A percentile compares a stretch with the other conserved stretches of the same genome.
Conservation (phyloP, 495 filamentous ascomycete species). For the Pyronema omphalodes region DNA sequence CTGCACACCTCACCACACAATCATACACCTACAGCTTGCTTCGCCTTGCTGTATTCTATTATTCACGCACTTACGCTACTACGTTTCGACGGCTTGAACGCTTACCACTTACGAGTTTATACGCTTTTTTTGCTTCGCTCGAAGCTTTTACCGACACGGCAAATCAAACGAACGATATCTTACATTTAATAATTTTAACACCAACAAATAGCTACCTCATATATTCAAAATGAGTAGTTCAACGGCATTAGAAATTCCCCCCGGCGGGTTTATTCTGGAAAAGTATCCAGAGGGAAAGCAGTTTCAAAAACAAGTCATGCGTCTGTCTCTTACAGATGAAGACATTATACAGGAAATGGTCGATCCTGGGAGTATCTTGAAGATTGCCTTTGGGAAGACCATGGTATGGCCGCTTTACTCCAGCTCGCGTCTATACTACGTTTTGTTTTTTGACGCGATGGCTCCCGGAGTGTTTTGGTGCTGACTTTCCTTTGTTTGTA, state of each 20-base stretch:
- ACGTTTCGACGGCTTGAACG: too few relatives aligned
- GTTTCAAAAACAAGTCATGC: constrained; percentile 33
- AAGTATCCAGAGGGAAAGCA: not conserved
- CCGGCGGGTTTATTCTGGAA: not conserved
- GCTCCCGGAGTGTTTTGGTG: too few relatives aligned
- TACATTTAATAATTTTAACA: not conserved
- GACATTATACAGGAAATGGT: constrained; percentile 35
- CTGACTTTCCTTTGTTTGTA: too few relatives aligned
- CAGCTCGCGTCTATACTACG: too few relatives aligned
- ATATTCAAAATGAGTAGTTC: not conserved
- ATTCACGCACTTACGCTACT: too few relatives aligned
- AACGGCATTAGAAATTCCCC: not conserved
- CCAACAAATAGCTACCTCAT: not conserved
- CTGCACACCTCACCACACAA: too few relatives aligned
- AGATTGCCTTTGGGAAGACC: constrained; percentile 29
- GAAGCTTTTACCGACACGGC: too few relatives aligned
- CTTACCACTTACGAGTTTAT: too few relatives aligned
- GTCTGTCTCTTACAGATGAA: constrained; percentile 35
- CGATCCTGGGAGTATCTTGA: constrained; percentile 30
- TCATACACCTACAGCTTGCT: too few relatives aligned
- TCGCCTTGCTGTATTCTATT: too few relatives aligned
- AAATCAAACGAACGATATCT: not conserved
- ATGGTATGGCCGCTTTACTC: constrained; percentile 22
- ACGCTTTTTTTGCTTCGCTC: too few relatives aligned
- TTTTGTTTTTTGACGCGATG: too few relatives aligned